Evolutionary conservation across 495 filamentous ascomycete genomes (phyloP).

Genomic region (Tricharina praecox): DNA sequence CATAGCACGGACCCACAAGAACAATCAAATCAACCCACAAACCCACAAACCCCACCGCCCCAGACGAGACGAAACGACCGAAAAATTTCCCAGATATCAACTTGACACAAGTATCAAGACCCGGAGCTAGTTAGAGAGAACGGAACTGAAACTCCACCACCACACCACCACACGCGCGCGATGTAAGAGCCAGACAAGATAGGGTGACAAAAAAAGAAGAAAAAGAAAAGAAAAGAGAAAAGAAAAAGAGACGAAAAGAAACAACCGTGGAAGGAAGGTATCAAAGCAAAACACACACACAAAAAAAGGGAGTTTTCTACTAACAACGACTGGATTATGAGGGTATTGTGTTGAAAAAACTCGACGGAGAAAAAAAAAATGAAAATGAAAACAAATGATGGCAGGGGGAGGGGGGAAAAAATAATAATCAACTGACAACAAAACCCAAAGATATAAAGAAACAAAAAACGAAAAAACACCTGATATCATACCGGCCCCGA

Average conservation of each 20-base stretch:
- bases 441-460: background rate
- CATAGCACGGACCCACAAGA: no score
- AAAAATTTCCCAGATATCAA: no score
- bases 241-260: background rate
- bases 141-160: background rate
- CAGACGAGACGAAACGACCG: no score
- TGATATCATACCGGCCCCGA: background rate
- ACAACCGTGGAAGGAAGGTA: background rate
- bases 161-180: no score
- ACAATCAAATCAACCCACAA: no score
- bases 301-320: no score
- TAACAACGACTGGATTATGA: no score
- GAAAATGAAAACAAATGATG: background rate
- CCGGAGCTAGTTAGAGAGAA: no score
- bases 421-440: background rate
- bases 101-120: no score
- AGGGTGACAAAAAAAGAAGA: background rate
- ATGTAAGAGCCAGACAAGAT: background rate
- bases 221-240: background rate
- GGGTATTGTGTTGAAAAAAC: background rate
- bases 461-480: background rate
- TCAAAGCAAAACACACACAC: no score
- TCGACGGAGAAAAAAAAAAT: background rate
- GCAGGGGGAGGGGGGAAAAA: background rate
- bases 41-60: no score